phyloP scores from a whole-genome alignment of 2,329 filamentous ascomycete species.

The Dendrostoma leiphaemia region DNA sequence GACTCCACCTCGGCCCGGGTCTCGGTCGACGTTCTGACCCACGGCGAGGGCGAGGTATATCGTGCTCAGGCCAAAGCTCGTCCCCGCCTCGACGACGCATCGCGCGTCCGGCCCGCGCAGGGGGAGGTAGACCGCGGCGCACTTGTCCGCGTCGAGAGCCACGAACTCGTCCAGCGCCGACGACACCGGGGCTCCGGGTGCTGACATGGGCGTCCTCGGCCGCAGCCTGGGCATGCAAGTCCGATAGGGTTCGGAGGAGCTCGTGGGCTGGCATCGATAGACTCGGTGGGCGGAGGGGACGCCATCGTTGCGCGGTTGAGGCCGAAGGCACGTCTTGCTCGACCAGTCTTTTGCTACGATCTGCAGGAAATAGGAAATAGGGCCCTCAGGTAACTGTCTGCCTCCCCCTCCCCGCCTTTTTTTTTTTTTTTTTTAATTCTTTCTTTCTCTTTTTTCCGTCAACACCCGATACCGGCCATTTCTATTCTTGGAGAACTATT shows the following conservation, averaged over 20 bases:
- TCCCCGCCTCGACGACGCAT: slow-evolving; percentile 19
- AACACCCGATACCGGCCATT: no score
- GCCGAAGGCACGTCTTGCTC: no score
- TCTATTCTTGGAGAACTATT: no score
- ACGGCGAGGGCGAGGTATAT: slow-evolving; percentile 21
- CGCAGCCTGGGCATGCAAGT: neutral
- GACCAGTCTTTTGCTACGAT: no score
- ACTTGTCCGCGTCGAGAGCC: slow-evolving; percentile 43
- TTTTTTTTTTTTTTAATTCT: no score
- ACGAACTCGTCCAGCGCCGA: slow-evolving; percentile 41
- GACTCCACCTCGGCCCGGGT: slow-evolving; percentile 2
- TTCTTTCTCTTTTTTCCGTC: no score
- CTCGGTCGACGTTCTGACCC: slow-evolving; percentile 6
- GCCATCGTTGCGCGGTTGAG: no score
- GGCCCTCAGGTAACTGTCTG: no score
- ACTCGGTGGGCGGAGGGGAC: neutral
- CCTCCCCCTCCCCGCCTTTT: no score
- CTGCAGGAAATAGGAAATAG: no score
- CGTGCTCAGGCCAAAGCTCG: slow-evolving; percentile 19
- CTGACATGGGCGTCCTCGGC: neutral
- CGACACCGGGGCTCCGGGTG: neutral
- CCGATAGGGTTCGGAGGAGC: neutral
- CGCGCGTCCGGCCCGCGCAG: slow-evolving; percentile 24
- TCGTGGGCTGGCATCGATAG: neutral
- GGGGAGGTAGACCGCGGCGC: slow-evolving; percentile 40